Evolutionary conservation across 1,284 basidiomycete species (phyloP).

Genomic region (Boletus mariae): DNA sequence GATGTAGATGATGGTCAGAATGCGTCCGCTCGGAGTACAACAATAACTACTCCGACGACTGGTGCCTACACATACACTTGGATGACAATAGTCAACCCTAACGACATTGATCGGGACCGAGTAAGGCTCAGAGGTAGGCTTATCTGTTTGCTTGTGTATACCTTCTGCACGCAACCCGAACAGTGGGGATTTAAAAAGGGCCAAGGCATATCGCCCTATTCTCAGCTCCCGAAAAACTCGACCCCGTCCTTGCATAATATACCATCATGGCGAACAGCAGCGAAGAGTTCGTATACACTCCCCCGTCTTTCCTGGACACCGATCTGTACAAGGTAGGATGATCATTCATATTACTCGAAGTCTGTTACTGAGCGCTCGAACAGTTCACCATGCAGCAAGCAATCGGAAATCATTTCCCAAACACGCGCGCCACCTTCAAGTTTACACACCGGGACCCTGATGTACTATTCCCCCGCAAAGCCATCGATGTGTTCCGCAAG

Average conservation of each 20-base stretch:
- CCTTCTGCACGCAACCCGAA: not conserved
- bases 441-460: slow-evolving; percentile 84
- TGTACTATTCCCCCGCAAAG: slow-evolving; percentile 69
- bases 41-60: not conserved
- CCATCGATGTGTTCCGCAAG: slow-evolving; percentile 63
- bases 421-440: slow-evolving; percentile 65
- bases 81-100: not conserved
- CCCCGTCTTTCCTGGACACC: slow-evolving; percentile 80
- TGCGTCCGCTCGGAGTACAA: too few relatives aligned
- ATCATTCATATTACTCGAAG: not conserved
- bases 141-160: not conserved
- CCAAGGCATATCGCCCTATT: not conserved
- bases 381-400: slow-evolving; percentile 98
- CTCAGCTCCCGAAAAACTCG: not conserved
- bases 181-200: not conserved
- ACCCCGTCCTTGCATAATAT: too few relatives aligned
- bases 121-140: not conserved
- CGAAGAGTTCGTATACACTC: slow-evolving; percentile 15
- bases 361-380: not conserved
- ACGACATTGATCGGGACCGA: not conserved
- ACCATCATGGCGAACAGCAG: slow-evolving; percentile 13
- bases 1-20: too few relatives aligned
- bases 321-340: slow-evolving; percentile 86
- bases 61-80: not conserved
- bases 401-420: slow-evolving; percentile 77